Base-by-base conservation (phyloP, 768 basidiomycete species). In the Boletus patriciae region DNA sequence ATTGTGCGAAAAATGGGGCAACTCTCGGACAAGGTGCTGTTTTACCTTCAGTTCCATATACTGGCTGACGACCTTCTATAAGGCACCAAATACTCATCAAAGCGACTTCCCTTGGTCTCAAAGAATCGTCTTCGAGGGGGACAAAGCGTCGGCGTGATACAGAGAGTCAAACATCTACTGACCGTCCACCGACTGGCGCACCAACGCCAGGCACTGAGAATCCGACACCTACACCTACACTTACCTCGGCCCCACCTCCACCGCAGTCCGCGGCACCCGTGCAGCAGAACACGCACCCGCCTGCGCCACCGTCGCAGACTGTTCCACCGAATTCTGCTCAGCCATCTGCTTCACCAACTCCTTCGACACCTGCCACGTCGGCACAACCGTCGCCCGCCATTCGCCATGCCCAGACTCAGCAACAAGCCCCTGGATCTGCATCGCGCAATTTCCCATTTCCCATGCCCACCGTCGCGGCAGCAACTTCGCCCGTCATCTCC, bases 11-110 rank as follows among this genome's bases (percentile, higher is more conserved):
- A 82, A 87, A 63, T 92, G 88, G 84, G 90, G 90, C 5, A 80
- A 80, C 58, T 82, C 82, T 38, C 78, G 90, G 52, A 85, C 90
- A 53, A 84, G 87, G 90, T 88, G 59, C 46, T 23, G 74, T 74
- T 29, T 44, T 25, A 1, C 54, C 52, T 42, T 31, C 6, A 4
- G 12, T 37, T 44, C 15, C 18, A 3, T 42, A 13, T 21, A 5
- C 45, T 45, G 8, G n/a, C 52, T 68, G 50, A 68, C 46, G 29
- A 19, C 34, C 19, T 27, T 45, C 27, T 36, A 1, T 21, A 50
- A 92, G 90, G 66, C 89, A 91, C 63, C 90, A 93, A 68, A 91
- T 92, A 53, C 74, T 92, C 34, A 82, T 91, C 58, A 92, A 90
- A 71, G 91, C 90, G 2, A 92, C 87, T 2, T 75, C 80, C n/a